These are phyloP conservation scores for Penicillium diatomitis DNA, from an alignment of 495 filamentous ascomycete genomes.

Conservation along the genomic window DNA sequence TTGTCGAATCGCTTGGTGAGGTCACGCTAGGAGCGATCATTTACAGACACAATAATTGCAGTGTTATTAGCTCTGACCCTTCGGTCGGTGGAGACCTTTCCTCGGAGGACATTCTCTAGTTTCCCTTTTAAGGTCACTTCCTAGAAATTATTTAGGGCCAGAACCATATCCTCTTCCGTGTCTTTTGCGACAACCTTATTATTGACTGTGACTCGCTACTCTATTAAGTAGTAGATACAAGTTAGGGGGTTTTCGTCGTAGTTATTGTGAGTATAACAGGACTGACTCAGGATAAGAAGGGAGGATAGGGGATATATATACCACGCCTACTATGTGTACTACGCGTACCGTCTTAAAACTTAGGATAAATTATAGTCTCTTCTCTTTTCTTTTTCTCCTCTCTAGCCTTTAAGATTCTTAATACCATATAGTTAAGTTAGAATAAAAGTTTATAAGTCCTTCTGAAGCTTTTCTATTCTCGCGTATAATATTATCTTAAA, in stretches of 20 bases:
- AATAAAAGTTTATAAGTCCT: too few relatives aligned
- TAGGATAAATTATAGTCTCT: too few relatives aligned
- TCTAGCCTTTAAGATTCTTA: too few relatives aligned
- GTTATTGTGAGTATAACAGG: too few relatives aligned
- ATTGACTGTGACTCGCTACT: constrained; percentile 1
- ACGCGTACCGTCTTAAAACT: too few relatives aligned
- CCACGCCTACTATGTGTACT: too few relatives aligned
- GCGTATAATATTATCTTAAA: too few relatives aligned
- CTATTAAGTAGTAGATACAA: constrained; percentile 3
- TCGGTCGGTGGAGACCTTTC: background rate
- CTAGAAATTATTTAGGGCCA: background rate
- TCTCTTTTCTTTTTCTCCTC: too few relatives aligned
- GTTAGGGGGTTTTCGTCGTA: constrained; percentile 10
- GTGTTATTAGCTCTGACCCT: constrained; percentile 12
- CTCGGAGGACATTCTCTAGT: background rate
- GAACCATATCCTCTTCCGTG: background rate
- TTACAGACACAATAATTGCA: constrained; percentile 8
- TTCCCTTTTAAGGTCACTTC: background rate
- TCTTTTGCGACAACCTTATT: background rate
- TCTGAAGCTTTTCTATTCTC: too few relatives aligned
- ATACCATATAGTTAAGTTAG: too few relatives aligned
- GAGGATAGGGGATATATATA: too few relatives aligned
- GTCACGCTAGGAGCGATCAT: constrained; percentile 11
- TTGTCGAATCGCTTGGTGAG: constrained; percentile 8
- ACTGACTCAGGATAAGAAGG: too few relatives aligned